Percentiles rank a stretch among this genome's conserved stretches.
Conservation (phyloP, 345 rosid species). For the Gossypium australe region DNA sequence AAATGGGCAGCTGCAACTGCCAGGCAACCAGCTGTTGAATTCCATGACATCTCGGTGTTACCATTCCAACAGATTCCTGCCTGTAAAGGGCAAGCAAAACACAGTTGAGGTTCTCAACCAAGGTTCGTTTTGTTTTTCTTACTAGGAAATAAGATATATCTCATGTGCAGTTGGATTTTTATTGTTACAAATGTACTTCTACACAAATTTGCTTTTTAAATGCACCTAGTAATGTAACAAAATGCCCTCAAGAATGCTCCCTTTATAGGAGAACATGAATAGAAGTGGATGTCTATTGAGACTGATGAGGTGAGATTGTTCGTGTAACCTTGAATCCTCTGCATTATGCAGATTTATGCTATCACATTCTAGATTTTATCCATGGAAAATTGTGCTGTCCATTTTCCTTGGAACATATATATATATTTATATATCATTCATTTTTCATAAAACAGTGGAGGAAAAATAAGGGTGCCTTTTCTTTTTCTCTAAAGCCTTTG, state of each 20-base stretch:
- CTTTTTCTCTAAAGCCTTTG: no score
- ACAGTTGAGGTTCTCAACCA: conserved; percentile 35
- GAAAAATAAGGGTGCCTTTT: no score
- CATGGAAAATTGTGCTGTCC: no score
- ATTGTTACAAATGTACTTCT: not conserved
- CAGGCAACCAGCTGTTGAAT: conserved; percentile 29
- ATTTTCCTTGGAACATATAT: no score
- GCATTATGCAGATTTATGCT: no score
- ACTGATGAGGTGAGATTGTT: no score
- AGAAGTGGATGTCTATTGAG: no score
- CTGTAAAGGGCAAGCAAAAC: conserved; percentile 31
- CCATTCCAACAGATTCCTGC: conserved; percentile 39
- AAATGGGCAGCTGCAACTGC: conserved; percentile 35
- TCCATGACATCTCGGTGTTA: conserved; percentile 20
- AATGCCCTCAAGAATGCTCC: not conserved
- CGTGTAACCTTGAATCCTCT: no score
- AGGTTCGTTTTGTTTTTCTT: conserved; percentile 37
- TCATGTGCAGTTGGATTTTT: not conserved
- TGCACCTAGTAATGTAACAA: not conserved
- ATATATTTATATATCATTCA: no score
- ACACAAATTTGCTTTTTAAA: not conserved
- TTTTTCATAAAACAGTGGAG: no score
- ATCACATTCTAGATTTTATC: no score
- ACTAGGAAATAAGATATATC: not conserved
- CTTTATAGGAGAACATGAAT: not conserved